Conservation (phyloP, 1,139 yeast genomes). For the Taiozyma onychis region DNA sequence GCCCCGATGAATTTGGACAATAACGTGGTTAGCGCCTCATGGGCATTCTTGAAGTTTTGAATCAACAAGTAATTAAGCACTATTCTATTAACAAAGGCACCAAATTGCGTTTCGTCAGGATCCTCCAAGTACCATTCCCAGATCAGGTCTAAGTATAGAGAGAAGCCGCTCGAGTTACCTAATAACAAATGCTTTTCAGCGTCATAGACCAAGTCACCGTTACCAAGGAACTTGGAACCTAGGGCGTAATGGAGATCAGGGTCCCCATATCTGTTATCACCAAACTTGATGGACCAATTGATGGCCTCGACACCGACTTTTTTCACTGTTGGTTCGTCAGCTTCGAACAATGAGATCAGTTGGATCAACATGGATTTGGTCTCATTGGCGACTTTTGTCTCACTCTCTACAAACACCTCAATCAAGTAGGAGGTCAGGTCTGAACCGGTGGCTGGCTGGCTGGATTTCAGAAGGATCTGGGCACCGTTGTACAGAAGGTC, state of each 20-base stretch:
- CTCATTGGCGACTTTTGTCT: slow-evolving; percentile 37
- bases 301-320: slow-evolving; percentile 60
- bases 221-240: slow-evolving; percentile 55
- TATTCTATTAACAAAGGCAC: slow-evolving; percentile 53
- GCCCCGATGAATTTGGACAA: slow-evolving; percentile 26
- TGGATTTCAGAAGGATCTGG: slow-evolving; percentile 56
- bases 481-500: slow-evolving; percentile 71
- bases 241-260: slow-evolving; percentile 67
- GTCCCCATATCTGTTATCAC: slow-evolving; percentile 61
- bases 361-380: slow-evolving; percentile 32
- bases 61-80: slow-evolving; percentile 65
- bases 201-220: slow-evolving; percentile 32
- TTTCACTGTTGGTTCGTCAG: slow-evolving; percentile 60
- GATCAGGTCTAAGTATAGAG: slow-evolving; percentile 48
- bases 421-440: slow-evolving; percentile 72
- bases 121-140: slow-evolving; percentile 49
- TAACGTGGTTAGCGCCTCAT: slow-evolving; percentile 39
- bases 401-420: slow-evolving; percentile 57
- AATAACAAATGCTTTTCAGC: slow-evolving; percentile 60
- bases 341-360: slow-evolving; percentile 25
- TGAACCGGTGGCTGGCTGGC: slow-evolving; percentile 74
- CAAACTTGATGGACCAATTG: slow-evolving; percentile 54
- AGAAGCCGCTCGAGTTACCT: slow-evolving; percentile 54
- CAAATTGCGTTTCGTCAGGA: slow-evolving; percentile 34
- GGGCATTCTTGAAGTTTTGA: slow-evolving; percentile 55